These are phyloP conservation scores for Quercus parvula DNA, from an alignment of 306 rosid species.

Conservation along the genomic window DNA sequence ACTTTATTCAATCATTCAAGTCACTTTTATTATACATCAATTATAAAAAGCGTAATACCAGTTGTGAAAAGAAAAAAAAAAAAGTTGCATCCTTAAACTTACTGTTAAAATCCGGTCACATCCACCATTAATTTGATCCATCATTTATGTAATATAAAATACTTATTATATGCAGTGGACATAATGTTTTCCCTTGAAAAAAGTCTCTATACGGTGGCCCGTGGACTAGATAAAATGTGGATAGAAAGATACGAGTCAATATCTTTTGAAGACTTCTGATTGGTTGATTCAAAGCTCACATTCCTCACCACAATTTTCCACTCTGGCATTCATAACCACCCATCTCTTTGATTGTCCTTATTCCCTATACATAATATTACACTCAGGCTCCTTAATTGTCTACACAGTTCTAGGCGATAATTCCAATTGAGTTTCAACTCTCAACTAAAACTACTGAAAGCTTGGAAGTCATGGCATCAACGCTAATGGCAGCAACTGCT, in stretches of 20 bases:
- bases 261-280: conserved; percentile 59
- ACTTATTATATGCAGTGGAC: too few species aligned
- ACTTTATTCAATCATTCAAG: too few species aligned
- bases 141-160: too few species aligned
- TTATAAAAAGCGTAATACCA: too few species aligned
- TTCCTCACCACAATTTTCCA: conserved; percentile 38
- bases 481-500: conserved; percentile 75
- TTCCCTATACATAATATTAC: conserved; percentile 1
- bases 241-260: conserved; percentile 59
- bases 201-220: not conserved
- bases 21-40: too few species aligned
- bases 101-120: too few species aligned
- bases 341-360: conserved; percentile 15
- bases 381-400: not conserved
- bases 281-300: conserved; percentile 48
- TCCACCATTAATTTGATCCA: too few species aligned
- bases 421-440: not conserved
- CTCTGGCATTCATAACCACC: conserved; percentile 24
- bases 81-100: too few species aligned
- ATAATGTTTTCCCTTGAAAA: not conserved
- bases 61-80: too few species aligned
- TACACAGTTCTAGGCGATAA: conserved; percentile 16
- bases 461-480: conserved; percentile 43
- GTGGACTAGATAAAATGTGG: conserved; percentile 58
- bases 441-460: conserved; percentile 1